phyloP scores from a whole-genome alignment of 345 rosid genomes.

The Rhizophora apiculata region DNA sequence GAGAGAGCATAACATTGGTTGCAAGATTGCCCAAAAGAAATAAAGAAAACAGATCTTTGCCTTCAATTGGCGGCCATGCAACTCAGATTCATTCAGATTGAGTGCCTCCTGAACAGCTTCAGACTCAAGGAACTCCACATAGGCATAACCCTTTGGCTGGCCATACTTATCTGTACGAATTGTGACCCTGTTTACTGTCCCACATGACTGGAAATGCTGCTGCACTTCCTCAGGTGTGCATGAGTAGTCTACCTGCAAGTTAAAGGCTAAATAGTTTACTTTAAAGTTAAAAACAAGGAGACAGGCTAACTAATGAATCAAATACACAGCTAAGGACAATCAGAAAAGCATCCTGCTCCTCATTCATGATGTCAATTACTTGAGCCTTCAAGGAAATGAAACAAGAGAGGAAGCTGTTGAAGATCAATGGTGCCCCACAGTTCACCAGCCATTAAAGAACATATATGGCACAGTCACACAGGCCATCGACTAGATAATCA shows the following conservation, averaged over 20 bases:
- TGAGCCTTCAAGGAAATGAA: too few relatives aligned
- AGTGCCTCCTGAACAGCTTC: slow-evolving; percentile 71
- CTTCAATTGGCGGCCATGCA: slow-evolving; percentile 73
- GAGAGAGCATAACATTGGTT: background rate
- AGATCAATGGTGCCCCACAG: too few relatives aligned
- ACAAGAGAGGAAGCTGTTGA: too few relatives aligned
- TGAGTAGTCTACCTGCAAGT: slow-evolving; percentile 61
- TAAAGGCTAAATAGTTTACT: background rate
- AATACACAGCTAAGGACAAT: background rate
- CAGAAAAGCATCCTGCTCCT: background rate
- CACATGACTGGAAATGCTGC: slow-evolving; percentile 74
- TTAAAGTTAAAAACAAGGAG: background rate
- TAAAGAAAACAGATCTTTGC: slow-evolving; percentile 21
- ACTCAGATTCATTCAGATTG: slow-evolving; percentile 59
- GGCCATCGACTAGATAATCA: too few relatives aligned
- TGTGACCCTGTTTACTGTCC: slow-evolving; percentile 69
- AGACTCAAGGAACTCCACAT: slow-evolving; percentile 64
- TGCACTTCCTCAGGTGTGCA: slow-evolving; percentile 82
- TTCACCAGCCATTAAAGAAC: too few relatives aligned
- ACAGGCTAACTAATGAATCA: background rate
- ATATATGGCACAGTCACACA: too few relatives aligned
- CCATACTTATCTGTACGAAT: slow-evolving; percentile 71
- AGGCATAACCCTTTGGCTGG: slow-evolving; percentile 76
- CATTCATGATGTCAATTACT: background rate
- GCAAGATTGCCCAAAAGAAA: background rate